These are phyloP conservation scores for Hemisphaericaspora xylanilytica DNA, from an alignment of 1,139 yeast genomes.

Conservation along the genomic window DNA sequence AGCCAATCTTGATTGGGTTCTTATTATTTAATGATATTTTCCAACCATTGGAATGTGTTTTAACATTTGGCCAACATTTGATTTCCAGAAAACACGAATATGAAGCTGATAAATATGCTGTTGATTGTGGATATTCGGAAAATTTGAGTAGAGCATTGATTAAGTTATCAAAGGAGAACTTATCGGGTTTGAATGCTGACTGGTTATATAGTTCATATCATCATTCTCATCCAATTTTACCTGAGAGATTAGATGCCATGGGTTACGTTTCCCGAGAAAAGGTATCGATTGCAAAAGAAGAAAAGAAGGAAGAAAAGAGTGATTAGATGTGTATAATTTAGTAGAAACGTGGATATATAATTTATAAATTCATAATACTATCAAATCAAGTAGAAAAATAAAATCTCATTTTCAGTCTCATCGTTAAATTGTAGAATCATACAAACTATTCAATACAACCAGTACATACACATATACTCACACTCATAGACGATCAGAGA, in stretches of 20 bases:
- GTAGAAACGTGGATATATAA: too few relatives aligned
- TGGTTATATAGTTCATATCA: conserved; percentile 86
- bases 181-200: conserved; percentile 83
- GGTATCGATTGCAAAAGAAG: conserved; percentile 35
- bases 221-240: conserved; percentile 85
- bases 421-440: too few relatives aligned
- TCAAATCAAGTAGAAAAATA: too few relatives aligned
- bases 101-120: conserved; percentile 89
- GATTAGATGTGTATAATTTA: conserved; percentile 1
- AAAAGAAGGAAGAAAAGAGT: conserved; percentile 64
- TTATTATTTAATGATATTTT: conserved; percentile 69
- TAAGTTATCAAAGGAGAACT: conserved; percentile 72
- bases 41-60: conserved; percentile 69
- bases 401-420: too few relatives aligned
- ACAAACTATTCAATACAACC: too few relatives aligned
- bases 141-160: conserved; percentile 73
- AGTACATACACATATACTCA: too few relatives aligned
- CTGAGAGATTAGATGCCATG: conserved; percentile 81
- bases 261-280: conserved; percentile 49
- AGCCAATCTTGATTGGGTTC: conserved; percentile 81
- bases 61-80: conserved; percentile 65
- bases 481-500: conserved; percentile 10
- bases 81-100: conserved; percentile 84
- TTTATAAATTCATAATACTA: too few relatives aligned
- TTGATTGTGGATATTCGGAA: conserved; percentile 63